A percentile compares a stretch with the other conserved stretches of the same genome.
phyloP scores from a whole-genome alignment of 2,329 filamentous ascomycete species.

The Elsinoe arachidis region DNA sequence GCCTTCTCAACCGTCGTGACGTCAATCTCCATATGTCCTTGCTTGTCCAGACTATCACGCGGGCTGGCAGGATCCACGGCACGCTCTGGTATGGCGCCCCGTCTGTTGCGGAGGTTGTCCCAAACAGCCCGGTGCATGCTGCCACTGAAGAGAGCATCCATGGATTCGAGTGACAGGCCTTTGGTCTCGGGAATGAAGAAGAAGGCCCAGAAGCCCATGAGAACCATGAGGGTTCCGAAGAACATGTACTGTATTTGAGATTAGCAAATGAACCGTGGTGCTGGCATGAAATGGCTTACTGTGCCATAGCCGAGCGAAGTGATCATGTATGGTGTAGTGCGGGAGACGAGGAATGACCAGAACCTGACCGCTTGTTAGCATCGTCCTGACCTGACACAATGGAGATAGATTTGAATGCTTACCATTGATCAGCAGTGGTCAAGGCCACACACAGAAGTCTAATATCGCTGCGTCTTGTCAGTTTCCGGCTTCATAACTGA shows the following conservation, averaged over 20 bases:
- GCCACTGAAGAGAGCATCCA: conserved; percentile 24
- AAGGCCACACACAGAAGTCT: conserved; percentile 33
- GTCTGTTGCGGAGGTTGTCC: neutral
- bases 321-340: conserved; percentile 33
- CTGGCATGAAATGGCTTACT: neutral
- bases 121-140: neutral
- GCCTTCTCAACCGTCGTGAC: neutral
- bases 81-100: neutral
- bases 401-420: too few relatives aligned
- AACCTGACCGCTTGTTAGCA: conserved; percentile 27
- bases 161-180: conserved; percentile 35
- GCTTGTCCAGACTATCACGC: neutral
- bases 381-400: neutral
- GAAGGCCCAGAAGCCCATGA: conserved; percentile 57
- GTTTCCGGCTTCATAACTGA: neutral
- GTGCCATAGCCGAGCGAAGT: conserved; percentile 31
- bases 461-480: conserved; percentile 22
- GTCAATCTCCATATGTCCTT: neutral
- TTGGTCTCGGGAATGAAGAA: conserved; percentile 66
- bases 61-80: neutral
- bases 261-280: neutral
- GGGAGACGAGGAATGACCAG: conserved; percentile 32
- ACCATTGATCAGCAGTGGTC: conserved; percentile 24
- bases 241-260: conserved; percentile 25
- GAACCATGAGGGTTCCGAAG: conserved; percentile 24